phyloP scores from a whole-genome alignment of 2,329 filamentous ascomycete genomes.

The Exophiala oligosperma region DNA sequence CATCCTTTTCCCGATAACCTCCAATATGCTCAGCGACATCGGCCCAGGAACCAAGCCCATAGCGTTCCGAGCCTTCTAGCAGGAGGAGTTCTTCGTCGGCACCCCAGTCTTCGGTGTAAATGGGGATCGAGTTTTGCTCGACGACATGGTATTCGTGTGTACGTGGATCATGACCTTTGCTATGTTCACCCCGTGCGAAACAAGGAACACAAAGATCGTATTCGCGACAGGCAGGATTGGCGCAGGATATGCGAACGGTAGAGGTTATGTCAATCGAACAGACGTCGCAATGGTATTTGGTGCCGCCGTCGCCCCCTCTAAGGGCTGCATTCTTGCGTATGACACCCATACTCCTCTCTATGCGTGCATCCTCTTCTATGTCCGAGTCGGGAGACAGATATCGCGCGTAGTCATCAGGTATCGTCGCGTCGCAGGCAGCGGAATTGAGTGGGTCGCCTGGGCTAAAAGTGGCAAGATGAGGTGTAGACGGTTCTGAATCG shows the following conservation, averaged over 20 bases:
- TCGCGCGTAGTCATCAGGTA: conserved; percentile 21
- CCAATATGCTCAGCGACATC: conserved; percentile 98
- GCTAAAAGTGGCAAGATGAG: conserved; percentile 7
- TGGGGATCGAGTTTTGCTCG: conserved; percentile 97
- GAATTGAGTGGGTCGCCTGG: conserved; percentile 14
- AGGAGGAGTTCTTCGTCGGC: conserved; percentile 95
- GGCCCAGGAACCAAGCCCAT: conserved; percentile 94
- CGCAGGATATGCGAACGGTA: conserved; percentile 94
- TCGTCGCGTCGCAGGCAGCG: conserved; percentile 17
- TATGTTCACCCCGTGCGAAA: conserved; percentile 78
- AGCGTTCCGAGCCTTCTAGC: conserved; percentile 91
- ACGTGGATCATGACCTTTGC: conserved; percentile 80
- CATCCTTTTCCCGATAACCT: conserved; percentile 89
- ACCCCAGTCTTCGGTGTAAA: conserved; percentile 93
- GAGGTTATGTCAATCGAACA: conserved; percentile 97
- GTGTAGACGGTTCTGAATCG: conserved; percentile 6
- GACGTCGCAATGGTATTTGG: conserved; percentile 96
- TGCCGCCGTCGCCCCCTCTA: conserved; percentile 79
- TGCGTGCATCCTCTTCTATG: conserved; percentile 41
- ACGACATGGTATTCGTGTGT: conserved; percentile 91
- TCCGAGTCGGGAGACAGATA: conserved; percentile 34
- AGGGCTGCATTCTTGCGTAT: conserved; percentile 94
- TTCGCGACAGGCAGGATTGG: conserved; percentile 78
- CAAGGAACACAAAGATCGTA: conserved; percentile 97
- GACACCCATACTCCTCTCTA: conserved; percentile 69